A percentile compares a stretch with the other conserved stretches of the same genome.
Conservation (phyloP, 805 yeast species). For the Suhomyces vadensis region DNA sequence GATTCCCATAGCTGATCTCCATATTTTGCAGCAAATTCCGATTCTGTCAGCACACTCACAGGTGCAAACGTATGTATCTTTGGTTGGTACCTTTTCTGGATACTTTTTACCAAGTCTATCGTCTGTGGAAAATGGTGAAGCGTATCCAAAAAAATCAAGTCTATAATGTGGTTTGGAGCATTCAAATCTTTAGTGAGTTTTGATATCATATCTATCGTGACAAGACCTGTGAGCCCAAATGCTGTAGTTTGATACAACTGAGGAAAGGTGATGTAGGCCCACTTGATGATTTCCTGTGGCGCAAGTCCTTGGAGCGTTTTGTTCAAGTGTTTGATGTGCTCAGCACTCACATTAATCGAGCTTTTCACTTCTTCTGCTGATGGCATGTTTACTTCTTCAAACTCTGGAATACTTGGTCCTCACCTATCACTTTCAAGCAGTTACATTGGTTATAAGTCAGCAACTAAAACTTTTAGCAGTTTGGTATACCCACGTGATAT, state of each 20-base stretch:
- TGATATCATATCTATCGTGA: constrained; percentile 78
- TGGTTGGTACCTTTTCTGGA: constrained; percentile 56
- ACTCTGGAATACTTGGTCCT: too few relatives aligned
- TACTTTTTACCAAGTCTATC: constrained; percentile 61
- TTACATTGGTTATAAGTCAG: too few relatives aligned
- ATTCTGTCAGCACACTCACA: constrained; percentile 50
- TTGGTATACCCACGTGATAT: constrained; percentile 9
- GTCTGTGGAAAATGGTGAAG: constrained; percentile 96
- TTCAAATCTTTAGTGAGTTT: constrained; percentile 34
- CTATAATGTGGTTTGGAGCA: constrained; percentile 46
- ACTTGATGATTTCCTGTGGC: constrained; percentile 73
- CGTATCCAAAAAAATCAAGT: constrained; percentile 85
- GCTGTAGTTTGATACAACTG: constrained; percentile 89
- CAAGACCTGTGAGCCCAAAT: constrained; percentile 90
- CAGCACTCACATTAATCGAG: constrained; percentile 38
- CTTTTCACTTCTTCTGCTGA: not conserved
- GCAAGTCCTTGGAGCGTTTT: constrained; percentile 51
- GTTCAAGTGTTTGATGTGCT: constrained; percentile 69
- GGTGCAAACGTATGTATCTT: constrained; percentile 72
- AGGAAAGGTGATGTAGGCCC: constrained; percentile 87
- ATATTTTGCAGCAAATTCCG: constrained; percentile 62
- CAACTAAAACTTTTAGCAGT: not conserved
- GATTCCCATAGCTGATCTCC: constrained; percentile 84
- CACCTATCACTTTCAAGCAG: not conserved
- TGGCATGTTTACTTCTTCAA: not conserved